Conservation (phyloP, 805 yeast species). For the Barnettozyma populi region DNA sequence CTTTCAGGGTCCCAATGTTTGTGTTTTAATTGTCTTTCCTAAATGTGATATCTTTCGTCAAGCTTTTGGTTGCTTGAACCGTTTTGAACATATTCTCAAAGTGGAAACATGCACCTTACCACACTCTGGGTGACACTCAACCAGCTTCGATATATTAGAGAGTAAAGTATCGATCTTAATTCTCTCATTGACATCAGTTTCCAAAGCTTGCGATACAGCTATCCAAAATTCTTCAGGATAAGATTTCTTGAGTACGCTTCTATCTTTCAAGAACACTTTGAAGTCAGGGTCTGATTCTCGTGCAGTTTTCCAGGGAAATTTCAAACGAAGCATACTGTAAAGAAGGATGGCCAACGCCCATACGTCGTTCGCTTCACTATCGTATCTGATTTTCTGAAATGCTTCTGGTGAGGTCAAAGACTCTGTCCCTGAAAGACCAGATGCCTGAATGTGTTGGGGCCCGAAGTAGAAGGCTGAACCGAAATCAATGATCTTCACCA, state of each 20-base stretch:
- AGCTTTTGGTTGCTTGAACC: constrained; percentile 2
- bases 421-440: constrained; percentile 89
- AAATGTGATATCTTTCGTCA: neutral
- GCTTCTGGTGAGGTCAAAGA: constrained; percentile 91
- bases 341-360: constrained; percentile 89
- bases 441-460: constrained; percentile 49
- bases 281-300: constrained; percentile 27
- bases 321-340: constrained; percentile 61
- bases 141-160: neutral
- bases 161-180: constrained; percentile 10
- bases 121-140: constrained; percentile 1
- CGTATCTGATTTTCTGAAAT: constrained; percentile 59
- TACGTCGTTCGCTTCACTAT: constrained; percentile 74
- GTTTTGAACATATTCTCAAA: constrained; percentile 8
- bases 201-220: constrained; percentile 1
- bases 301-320: constrained; percentile 48
- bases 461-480: constrained; percentile 79
- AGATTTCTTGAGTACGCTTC: neutral
- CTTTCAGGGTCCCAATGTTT: no score
- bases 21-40: no score
- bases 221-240: constrained; percentile 8
- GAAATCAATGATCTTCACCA: constrained; percentile 82
- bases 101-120: constrained; percentile 9
- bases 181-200: constrained; percentile 9
- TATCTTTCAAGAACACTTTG: constrained; percentile 5